Base-by-base conservation (phyloP, 73 alveolate genomes). In the Paramecium bursaria region DNA sequence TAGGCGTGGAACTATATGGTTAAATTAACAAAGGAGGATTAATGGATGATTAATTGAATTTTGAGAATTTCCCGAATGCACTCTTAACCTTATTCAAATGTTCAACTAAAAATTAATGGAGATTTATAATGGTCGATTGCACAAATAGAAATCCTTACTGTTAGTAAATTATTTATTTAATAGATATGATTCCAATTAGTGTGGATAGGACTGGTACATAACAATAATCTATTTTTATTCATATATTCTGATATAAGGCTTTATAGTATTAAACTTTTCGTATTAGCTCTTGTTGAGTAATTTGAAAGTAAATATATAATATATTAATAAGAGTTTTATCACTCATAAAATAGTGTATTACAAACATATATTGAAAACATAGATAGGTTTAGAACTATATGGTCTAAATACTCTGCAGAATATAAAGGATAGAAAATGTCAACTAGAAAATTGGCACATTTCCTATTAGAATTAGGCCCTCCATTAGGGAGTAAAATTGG, bases 31-130 rank as follows among this genome's bases (percentile, higher is more conserved):
- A 31, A 9, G 91, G 91, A 35, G 87, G 55, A 46, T 46, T 85
- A 48, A 53, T 90, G 7, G 85, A 87, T 67, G 93, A 87, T 26
- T 95, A 90, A 75, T 79, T 57, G 85, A 94, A 94, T 75, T 94
- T 95, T 75, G 54, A 57, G 22, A 91, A 94, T 75, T 93, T 95
- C 75, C 95, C 95, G 17, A 22, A 50, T 17, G 95, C 98, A 0
- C 76, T 95, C 92, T 50, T 95, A 2, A 75, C 91, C 25, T 88
- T 95, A 3, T 88, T 94, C 73, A 48, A 98, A 49, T 80, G 86
- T 74, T 92, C 97, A n/a, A 95, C 99, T 13, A 98, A 98, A 46
- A 98, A 95, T 53, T 94, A 94, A 74, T 95, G 99, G 98, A 75
- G 57, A 23, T 30, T 22, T 19, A 86, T 95, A 1, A 92, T 95